Percentiles rank a stretch among this genome's conserved stretches.
These are phyloP conservation scores for Pholiota molesta DNA, from an alignment of 768 basidiomycete species.

Conservation along the genomic window DNA sequence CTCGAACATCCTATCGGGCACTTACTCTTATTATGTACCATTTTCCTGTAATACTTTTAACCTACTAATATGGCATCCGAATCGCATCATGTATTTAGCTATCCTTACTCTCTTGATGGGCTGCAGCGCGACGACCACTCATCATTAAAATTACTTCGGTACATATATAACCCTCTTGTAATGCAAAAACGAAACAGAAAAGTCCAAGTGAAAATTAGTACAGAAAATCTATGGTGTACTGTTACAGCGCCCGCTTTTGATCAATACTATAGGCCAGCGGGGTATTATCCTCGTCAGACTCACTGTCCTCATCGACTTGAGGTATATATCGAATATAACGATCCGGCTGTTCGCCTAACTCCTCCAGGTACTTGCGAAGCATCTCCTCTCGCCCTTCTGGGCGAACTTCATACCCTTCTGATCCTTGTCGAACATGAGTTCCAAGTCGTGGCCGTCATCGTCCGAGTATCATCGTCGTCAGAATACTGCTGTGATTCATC, in stretches of 20 bases:
- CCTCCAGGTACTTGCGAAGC: slow-evolving; percentile 57
- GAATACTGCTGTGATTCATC: slow-evolving; percentile 32
- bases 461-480: slow-evolving; percentile 31
- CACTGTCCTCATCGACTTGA: slow-evolving; percentile 49
- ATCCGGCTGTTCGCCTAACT: slow-evolving; percentile 55
- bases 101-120: too few species aligned
- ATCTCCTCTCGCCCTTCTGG: slow-evolving; percentile 65
- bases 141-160: too few species aligned
- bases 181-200: too few species aligned
- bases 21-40: not conserved
- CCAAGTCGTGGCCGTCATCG: slow-evolving; percentile 19
- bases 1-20: not conserved
- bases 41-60: not conserved
- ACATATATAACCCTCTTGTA: too few species aligned
- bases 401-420: slow-evolving; percentile 82
- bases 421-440: slow-evolving; percentile 62
- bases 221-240: slow-evolving; percentile 7
- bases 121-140: too few species aligned
- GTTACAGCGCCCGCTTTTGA: not conserved
- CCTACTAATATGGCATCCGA: too few species aligned
- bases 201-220: not conserved
- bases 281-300: slow-evolving; percentile 30
- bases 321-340: slow-evolving; percentile 74
- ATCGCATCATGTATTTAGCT: too few species aligned
- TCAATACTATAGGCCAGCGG: slow-evolving; percentile 17